Base-by-base conservation (phyloP, 495 filamentous ascomycete genomes). In the Penicillium desertorum region DNA sequence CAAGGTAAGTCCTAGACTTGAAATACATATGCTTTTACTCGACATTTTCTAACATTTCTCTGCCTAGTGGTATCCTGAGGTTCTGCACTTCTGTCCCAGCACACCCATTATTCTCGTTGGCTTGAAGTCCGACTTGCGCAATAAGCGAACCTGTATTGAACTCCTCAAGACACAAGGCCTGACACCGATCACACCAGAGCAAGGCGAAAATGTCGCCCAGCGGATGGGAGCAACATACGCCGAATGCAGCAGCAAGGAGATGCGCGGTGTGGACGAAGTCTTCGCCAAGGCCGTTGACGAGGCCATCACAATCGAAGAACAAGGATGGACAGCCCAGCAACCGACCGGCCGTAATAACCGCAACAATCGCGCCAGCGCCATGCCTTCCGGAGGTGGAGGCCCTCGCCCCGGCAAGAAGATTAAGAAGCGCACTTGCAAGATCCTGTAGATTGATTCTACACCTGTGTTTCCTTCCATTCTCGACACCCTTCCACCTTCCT, bases 211-310 rank as follows among this genome's bases (percentile, higher is more conserved):
- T 9, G 93, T 98, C 36, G 93, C 94, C 36, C 79, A 83, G 61
- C 89, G 90, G 70, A 98, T 98, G 94, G 87, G 88, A 48, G 94
- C 94, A 27, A 82, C 85, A 49, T 98, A 98, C 75, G 90, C 96
- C 78, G 94, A 98, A 76, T 98, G 94, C 82, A 96, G 91, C 65
- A 92, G 88, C 74, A 98, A 98, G 75, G 95, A 98, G 74, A 92
- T 94, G 89, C 83, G 76, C 36, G 94, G 94, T 49, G 92, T 98
- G 29, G 89, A 98, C 66, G 92, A 96, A 60, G 92, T 98, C 63
- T 98, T 98, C 71, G 85, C 91, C 62, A 76, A 82, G 42, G 94
- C 94, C 14, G 91, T 98, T 65, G 86, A 90, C 62, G 91, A 87
- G 46, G 91, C 92, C 14, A 88, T 98, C 23, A 64, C 67, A 6